Percentiles rank a stretch among this genome's conserved stretches.
Evolutionary conservation across 2,329 filamentous ascomycete species (phyloP).

Genomic region (Fusarium sulawesiense): DNA sequence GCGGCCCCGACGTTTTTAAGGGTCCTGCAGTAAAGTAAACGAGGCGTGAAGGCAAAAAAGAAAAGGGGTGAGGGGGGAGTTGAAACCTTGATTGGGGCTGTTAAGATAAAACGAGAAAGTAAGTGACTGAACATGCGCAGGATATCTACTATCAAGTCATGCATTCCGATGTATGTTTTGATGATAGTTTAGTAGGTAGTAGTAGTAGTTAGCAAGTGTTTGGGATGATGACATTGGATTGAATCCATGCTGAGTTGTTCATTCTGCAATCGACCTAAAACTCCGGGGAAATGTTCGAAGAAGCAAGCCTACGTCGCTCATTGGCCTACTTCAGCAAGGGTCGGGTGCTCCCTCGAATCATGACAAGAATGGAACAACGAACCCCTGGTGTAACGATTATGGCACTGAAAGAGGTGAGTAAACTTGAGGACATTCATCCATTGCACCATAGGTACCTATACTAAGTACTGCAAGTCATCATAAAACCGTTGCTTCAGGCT

Average conservation of each 20-base stretch:
- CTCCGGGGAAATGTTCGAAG: conserved; percentile 34
- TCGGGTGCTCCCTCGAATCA: conserved; percentile 20
- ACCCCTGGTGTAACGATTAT: background rate
- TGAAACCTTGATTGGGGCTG: background rate
- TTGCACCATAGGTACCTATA: background rate
- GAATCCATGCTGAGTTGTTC: conserved; percentile 17
- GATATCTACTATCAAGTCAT: background rate
- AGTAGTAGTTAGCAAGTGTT: background rate
- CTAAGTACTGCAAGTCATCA: background rate
- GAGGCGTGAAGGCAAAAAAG: background rate
- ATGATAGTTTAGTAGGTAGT: background rate
- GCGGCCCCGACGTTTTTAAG: conserved; percentile 15
- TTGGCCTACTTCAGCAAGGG: conserved; percentile 17
- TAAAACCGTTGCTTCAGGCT: background rate
- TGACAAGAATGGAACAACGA: conserved; percentile 18
- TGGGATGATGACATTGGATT: background rate
- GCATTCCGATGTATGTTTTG: conserved; percentile 9
- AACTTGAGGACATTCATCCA: conserved; percentile 10
- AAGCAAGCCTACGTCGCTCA: conserved; percentile 10
- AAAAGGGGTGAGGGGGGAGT: background rate
- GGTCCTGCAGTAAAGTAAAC: conserved; percentile 11
- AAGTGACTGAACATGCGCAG: background rate
- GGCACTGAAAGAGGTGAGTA: background rate
- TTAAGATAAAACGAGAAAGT: background rate
- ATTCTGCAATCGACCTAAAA: conserved; percentile 21